A percentile compares a stretch with the other conserved stretches of the same genome.
Evolutionary conservation across 139 green algal species (phyloP).

Genomic region (Chlorella vulgaris): DNA sequence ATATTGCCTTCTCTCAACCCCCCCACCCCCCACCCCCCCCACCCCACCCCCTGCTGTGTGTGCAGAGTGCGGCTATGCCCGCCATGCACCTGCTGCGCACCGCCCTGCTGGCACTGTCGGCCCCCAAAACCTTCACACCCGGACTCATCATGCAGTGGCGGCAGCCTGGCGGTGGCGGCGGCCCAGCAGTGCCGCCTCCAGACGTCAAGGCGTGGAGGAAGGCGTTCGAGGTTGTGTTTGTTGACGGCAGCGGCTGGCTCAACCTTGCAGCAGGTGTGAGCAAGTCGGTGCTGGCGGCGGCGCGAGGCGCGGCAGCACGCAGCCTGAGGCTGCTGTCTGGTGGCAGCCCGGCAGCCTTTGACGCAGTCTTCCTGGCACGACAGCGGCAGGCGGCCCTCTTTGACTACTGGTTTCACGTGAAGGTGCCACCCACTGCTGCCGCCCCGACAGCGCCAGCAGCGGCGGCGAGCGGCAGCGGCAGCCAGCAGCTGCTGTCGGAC

Average conservation of each 20-base stretch:
- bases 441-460: not conserved
- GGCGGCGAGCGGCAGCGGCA: not conserved
- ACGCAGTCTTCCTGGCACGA: slow-evolving; percentile 47
- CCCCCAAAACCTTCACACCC: slow-evolving; percentile 48
- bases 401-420: slow-evolving; percentile 67
- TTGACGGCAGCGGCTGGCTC: slow-evolving; percentile 68
- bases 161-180: not conserved
- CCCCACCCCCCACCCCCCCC: not conserved
- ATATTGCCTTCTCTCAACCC: not conserved
- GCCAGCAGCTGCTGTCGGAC: slow-evolving; percentile 2
- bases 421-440: slow-evolving; percentile 23
- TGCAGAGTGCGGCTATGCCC: slow-evolving; percentile 56
- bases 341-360: slow-evolving; percentile 61
- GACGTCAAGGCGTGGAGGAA: slow-evolving; percentile 39
- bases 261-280: slow-evolving; percentile 67
- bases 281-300: slow-evolving; percentile 45
- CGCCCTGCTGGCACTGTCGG: slow-evolving; percentile 55
- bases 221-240: slow-evolving; percentile 53
- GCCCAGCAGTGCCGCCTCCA: slow-evolving; percentile 12
- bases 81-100: slow-evolving; percentile 63
- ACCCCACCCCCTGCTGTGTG: no score
- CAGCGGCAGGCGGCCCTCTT: slow-evolving; percentile 41
- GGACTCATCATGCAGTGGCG: slow-evolving; percentile 51
- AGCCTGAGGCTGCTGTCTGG: slow-evolving; percentile 54
- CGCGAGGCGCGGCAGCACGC: slow-evolving; percentile 26